Base-by-base conservation (phyloP, 2,329 filamentous ascomycete species). In the Elsinoe fawcettii region DNA sequence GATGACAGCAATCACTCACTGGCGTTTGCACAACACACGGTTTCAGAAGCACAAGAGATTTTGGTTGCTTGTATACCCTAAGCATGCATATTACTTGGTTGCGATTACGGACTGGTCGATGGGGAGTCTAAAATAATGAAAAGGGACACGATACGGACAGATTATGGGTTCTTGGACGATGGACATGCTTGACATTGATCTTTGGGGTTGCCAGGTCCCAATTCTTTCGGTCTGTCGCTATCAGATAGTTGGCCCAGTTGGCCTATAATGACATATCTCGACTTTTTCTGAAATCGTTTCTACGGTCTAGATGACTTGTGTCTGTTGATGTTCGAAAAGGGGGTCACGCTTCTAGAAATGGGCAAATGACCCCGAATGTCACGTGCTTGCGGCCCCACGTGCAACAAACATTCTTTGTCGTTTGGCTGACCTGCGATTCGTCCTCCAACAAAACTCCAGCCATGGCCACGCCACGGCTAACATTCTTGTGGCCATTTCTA, bases 401-500 rank as follows among this genome's bases (percentile, higher is more conserved):
- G 49, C 49, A 53, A 53, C 49, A 53, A 53, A 53, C 49, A 53
- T 37, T 34, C 30, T 53, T n/a, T 53, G 32, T 18, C 32, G 11
- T 32, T 51, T 18, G 16, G 20, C 22, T 9, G 46, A 11, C 12
- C 2, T 36, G 53, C 7, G n/a, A 2, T 22, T 25, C 16, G n/a
- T 44, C 20, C 14, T 14, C 27, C 37, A 1, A 18, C 20, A 53
- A 16, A 11, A 3, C 20, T 37, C 9, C 30, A 27, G 49, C 27
- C 14, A 77, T 76, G 74, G 70, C 74, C 16, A 64, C 70, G 44
- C 74, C 74, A 12, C 71, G 72, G 43, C 64, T 78, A 46, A 72
- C 73, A 23, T 76, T 77, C 62, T 67, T 77, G 41, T 77, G 74
- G 71, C 75, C 75, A 1, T 70, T 73, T 64, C 66, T 77, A 46